Conservation (phyloP, 192 early-diverging fungal genomes). For the Coemansia sp. region DNA sequence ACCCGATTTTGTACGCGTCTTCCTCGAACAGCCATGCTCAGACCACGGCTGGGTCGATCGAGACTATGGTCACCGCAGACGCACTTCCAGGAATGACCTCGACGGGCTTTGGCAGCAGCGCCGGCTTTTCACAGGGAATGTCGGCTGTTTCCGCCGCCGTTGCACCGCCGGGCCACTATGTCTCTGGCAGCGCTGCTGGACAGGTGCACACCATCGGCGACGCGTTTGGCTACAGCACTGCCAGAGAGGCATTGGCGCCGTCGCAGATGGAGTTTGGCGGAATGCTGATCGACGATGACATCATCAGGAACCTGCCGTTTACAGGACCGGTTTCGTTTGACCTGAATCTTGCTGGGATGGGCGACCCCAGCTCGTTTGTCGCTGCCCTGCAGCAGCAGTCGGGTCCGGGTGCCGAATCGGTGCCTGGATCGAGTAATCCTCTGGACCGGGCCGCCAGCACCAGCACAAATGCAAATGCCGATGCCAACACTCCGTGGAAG, state of each 20-base stretch:
- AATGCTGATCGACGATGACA: conserved; percentile 34
- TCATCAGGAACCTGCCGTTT: conserved; percentile 31
- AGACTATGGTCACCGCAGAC: background rate
- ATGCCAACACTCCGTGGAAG: conserved; percentile 24
- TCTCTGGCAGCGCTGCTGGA: background rate
- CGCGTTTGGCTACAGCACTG: conserved; percentile 8
- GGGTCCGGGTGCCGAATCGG: too few species aligned
- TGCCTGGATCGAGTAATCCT: too few species aligned
- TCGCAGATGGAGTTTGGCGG: conserved; percentile 26
- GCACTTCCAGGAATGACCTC: background rate
- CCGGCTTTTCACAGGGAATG: background rate
- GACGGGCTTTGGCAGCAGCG: background rate
- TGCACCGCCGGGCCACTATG: background rate
- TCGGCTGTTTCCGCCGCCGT: background rate
- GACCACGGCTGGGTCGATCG: background rate
- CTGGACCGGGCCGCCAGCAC: background rate
- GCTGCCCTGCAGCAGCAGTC: conserved; percentile 3
- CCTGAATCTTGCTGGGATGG: conserved; percentile 13
- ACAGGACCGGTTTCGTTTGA: conserved; percentile 34
- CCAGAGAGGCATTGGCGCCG: conserved; percentile 3
- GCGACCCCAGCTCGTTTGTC: background rate
- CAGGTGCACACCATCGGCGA: background rate
- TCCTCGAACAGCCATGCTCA: background rate
- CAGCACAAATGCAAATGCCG: background rate
- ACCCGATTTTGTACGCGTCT: background rate